Evolutionary conservation across 345 rosid genomes (phyloP), one percentile per base, ranked within the genome.

Genomic region (Melastoma malabathricum): DNA sequence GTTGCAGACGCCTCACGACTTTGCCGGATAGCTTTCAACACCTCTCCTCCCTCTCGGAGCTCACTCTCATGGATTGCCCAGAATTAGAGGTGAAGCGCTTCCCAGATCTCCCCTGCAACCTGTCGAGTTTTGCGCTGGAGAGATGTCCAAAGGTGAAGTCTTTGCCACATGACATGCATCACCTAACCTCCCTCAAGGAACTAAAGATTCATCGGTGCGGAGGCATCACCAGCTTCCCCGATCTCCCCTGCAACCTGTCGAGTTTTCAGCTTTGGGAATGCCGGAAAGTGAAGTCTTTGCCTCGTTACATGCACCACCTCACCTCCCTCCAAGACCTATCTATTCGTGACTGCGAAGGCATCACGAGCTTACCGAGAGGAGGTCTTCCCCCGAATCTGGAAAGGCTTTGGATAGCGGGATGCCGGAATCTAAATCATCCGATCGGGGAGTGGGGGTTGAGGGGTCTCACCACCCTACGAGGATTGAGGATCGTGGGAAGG

Each of bases 91-190:
- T 17, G 0, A 23, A 48, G 51, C 25, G 31, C 51, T 19, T 48
- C 51, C 51, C 51, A 18, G 27, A 18, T 0, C 29, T 19, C 5
- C 0, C 0, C 3, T 15, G 19, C 9, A 0, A 0, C 3, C 19
- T 48, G 9, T 0, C 0, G 48, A 8, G 0, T 0, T 17, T 46
- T 46, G 0, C 0, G 0, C 48, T 46, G 9, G 0, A 0, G 1
- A 0, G 0, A 0, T 46, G 48, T 17, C 48, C 48, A 0, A 46
- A 7, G 4, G 19, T 46, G 19, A 46, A 16, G 19, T 46, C 48
- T 3, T 46, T 46, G 19, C 20, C 48, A 15, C 9, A 46, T 17
- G 19, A 46, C 0, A 7, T 46, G 48, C 13, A 46, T 46, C 20
- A 13, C 16, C 48, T 46, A 8, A 1, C 20, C 1, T 7, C 19